A percentile compares a stretch with the other conserved stretches of the same genome.
Conservation (phyloP, 202 grass and related monocot genomes). For the Bolboschoenoplectus hybrid region DNA sequence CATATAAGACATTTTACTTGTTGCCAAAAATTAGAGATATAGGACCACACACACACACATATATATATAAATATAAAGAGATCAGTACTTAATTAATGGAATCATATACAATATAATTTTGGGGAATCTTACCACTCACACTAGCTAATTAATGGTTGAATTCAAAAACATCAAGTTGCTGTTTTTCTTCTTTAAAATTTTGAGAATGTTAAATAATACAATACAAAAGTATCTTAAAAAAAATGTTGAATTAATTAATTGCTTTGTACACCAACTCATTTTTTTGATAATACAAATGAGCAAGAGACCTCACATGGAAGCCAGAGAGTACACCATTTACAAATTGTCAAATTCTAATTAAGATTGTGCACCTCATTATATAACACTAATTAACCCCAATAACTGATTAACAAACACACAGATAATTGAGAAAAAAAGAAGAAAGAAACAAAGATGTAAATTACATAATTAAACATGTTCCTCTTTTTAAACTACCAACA, state of each 20-base stretch:
- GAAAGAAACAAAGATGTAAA: background rate
- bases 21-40: background rate
- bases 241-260: background rate
- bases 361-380: conserved; percentile 15
- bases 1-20: background rate
- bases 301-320: conserved; percentile 31
- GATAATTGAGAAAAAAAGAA: background rate
- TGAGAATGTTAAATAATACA: conserved; percentile 19
- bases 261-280: conserved; percentile 28
- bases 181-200: conserved; percentile 23
- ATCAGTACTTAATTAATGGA: conserved; percentile 3
- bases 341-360: conserved; percentile 17
- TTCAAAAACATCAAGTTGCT: conserved; percentile 27
- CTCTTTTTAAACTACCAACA: background rate
- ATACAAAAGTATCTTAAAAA: conserved; percentile 5
- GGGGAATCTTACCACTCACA: conserved; percentile 10
- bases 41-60: background rate
- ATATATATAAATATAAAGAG: conserved; percentile 4
- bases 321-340: conserved; percentile 15
- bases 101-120: background rate
- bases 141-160: background rate
- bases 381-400: conserved; percentile 32
- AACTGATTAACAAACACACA: conserved; percentile 8
- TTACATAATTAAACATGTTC: conserved; percentile 15
- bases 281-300: conserved; percentile 20